Evolutionary conservation across 306 rosid genomes (phyloP).

Genomic region (Purshia tridentata): DNA sequence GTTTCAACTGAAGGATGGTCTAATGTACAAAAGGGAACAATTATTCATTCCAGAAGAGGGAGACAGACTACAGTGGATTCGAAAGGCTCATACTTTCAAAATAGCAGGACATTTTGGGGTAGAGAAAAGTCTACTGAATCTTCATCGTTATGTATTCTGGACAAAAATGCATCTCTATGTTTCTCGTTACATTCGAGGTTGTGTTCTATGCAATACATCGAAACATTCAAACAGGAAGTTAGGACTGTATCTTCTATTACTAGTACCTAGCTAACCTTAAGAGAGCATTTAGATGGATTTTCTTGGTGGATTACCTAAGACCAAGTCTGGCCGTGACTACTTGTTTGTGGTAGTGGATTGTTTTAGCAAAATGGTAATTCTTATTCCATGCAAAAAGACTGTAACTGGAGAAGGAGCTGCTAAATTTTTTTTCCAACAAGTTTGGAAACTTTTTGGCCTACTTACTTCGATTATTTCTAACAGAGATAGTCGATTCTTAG

Average conservation of each 20-base stretch:
- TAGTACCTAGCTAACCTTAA: too few relatives aligned
- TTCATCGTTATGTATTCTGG: background rate
- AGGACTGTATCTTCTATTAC: slow-evolving; percentile 1
- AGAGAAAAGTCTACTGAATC: background rate
- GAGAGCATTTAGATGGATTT: too few relatives aligned
- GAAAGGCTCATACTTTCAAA: slow-evolving; percentile 8
- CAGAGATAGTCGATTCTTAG: background rate
- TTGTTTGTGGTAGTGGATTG: too few relatives aligned
- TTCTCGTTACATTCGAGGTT: background rate
- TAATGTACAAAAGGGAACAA: too few relatives aligned
- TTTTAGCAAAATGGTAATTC: too few relatives aligned
- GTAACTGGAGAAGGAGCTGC: too few relatives aligned
- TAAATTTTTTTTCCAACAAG: background rate
- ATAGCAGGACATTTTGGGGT: slow-evolving; percentile 10
- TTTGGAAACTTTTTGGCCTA: background rate
- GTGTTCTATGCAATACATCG: background rate
- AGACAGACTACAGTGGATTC: background rate
- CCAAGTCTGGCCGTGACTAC: too few relatives aligned
- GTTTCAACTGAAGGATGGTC: too few relatives aligned
- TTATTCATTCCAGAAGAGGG: background rate
- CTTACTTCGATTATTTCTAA: background rate
- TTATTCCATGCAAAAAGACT: too few relatives aligned
- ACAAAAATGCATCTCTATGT: background rate
- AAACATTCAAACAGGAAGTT: background rate
- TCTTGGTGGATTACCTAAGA: too few relatives aligned